Percentiles rank a stretch among this genome's conserved stretches.
Evolutionary conservation across 2,329 filamentous ascomycete species (phyloP).

Genomic region (Cladosporium sp.): DNA sequence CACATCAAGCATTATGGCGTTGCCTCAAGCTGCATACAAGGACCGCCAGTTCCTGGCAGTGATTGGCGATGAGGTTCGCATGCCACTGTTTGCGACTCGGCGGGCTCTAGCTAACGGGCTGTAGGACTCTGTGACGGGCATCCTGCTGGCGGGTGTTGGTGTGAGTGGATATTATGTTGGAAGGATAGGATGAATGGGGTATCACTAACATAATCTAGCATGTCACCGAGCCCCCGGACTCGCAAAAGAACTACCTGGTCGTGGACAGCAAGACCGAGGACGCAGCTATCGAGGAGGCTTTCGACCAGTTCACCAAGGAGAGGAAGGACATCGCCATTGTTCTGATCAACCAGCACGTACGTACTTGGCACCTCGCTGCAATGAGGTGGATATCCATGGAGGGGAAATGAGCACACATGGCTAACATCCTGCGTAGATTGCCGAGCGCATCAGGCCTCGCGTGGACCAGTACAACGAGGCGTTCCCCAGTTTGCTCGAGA

Average conservation of each 20-base stretch:
- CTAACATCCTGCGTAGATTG: slow-evolving; percentile 55
- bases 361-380: slow-evolving; percentile 19
- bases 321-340: slow-evolving; percentile 96
- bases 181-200: background rate
- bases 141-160: slow-evolving; percentile 90
- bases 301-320: slow-evolving; percentile 79
- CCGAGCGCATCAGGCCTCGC: slow-evolving; percentile 83
- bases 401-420: background rate
- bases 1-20: slow-evolving; percentile 45
- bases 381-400: background rate
- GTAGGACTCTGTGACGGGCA: slow-evolving; percentile 90
- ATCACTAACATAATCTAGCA: slow-evolving; percentile 52
- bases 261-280: slow-evolving; percentile 92
- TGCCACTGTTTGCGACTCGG: background rate
- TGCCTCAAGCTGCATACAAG: slow-evolving; percentile 55
- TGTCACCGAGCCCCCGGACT: slow-evolving; percentile 79
- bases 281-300: slow-evolving; percentile 78
- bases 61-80: slow-evolving; percentile 82
- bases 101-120: slow-evolving; percentile 19
- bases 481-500: slow-evolving; percentile 93
- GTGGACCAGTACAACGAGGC: slow-evolving; percentile 90
- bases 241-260: slow-evolving; percentile 96
- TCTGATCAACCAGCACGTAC: slow-evolving; percentile 94
- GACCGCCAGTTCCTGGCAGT: slow-evolving; percentile 95
- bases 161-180: slow-evolving; percentile 48